Evolutionary conservation across 176 grass and related monocot genomes (phyloP).

Genomic region (barley (Hordeum vulgare)): MorexV3_pseudomolecules_assembly NC_058522.1:69620297-69620796

Average conservation of each 20-base stretch:
- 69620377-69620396: neutral
- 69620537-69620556: conserved; percentile 58
- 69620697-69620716: neutral
- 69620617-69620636: conserved; percentile 64
- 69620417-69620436: neutral
- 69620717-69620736: neutral
- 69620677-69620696: conserved; percentile 42
- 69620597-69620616: conserved; percentile 57
- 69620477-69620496: conserved; percentile 91
- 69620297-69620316: neutral
- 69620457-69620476: conserved; percentile 75
- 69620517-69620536: conserved; percentile 76
- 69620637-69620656: conserved; percentile 83
- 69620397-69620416: neutral
- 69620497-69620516: conserved; percentile 67
- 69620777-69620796: neutral
- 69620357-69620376: neutral
- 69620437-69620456: neutral
- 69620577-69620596: conserved; percentile 59
- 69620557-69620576: conserved; percentile 59
- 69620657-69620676: conserved; percentile 58
- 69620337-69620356: neutral
- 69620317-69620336: neutral
- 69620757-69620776: neutral
- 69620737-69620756: neutral